A percentile compares a stretch with the other conserved stretches of the same genome.
phyloP scores from a whole-genome alignment of 2,329 filamentous ascomycete genomes.

The Trichoderma pleuroti region DNA sequence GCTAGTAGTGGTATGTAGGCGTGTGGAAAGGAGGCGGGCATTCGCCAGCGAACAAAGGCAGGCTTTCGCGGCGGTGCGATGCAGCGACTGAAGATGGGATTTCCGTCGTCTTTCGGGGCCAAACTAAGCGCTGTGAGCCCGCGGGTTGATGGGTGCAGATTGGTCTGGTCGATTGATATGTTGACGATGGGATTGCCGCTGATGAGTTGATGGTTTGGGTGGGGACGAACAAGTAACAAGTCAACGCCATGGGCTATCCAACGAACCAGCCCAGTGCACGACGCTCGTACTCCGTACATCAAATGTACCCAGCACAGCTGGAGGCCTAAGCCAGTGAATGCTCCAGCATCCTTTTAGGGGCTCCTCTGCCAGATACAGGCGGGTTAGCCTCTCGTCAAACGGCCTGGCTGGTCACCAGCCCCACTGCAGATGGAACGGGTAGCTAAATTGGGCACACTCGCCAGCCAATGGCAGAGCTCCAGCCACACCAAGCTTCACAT shows the following conservation, averaged over 20 bases:
- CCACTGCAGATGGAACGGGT: slow-evolving; percentile 15
- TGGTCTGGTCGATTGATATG: slow-evolving; percentile 6
- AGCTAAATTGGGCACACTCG: slow-evolving; percentile 10
- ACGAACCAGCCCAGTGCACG: neutral
- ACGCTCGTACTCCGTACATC: neutral
- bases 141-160: slow-evolving; percentile 4
- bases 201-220: slow-evolving; percentile 17
- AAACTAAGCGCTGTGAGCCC: neutral
- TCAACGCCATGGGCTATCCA: neutral
- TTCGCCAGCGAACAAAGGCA: neutral
- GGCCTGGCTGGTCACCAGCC: neutral
- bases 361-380: neutral
- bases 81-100: neutral
- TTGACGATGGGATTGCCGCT: slow-evolving; percentile 9
- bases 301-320: neutral
- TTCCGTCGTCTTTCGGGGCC: neutral
- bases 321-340: neutral
- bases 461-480: slow-evolving; percentile 12
- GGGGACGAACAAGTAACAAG: neutral
- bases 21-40: slow-evolving; percentile 7
- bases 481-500: slow-evolving; percentile 15
- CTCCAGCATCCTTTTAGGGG: slow-evolving; percentile 10
- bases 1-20: neutral
- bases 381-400: slow-evolving; percentile 2
- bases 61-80: neutral